Conservation (phyloP, 169 alveolate genomes). For the Eimeria sp. region DNA sequence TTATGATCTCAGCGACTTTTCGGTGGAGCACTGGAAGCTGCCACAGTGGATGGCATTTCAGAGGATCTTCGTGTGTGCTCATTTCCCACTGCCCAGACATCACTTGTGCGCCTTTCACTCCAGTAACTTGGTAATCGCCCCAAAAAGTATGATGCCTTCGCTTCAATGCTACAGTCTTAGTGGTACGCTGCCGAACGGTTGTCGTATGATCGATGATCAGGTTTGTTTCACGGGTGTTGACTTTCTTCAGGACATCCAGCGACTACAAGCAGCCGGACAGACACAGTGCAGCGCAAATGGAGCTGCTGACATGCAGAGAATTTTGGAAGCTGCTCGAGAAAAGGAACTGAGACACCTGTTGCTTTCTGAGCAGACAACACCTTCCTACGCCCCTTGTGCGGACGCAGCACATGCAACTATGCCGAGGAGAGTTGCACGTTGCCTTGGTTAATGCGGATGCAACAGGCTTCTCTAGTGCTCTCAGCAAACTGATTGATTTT, state of each 20-base stretch:
- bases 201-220: neutral
- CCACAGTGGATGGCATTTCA: conserved; percentile 15
- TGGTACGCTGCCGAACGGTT: neutral
- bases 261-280: neutral
- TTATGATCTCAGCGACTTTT: conserved; percentile 21
- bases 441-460: neutral
- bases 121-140: neutral
- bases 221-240: neutral
- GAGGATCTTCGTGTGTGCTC: conserved; percentile 41
- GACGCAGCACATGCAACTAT: neutral
- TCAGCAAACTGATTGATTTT: neutral
- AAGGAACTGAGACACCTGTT: conserved; percentile 50
- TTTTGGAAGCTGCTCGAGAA: conserved; percentile 30
- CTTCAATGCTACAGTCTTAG: neutral
- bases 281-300: neutral
- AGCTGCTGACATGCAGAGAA: conserved; percentile 20
- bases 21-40: conserved; percentile 50
- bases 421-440: neutral
- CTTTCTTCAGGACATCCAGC: conserved; percentile 34
- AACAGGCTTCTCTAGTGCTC: neutral
- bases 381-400: conserved; percentile 14
- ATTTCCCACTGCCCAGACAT: conserved; percentile 43
- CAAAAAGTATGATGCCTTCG: neutral
- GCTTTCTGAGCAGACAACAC: conserved; percentile 13
- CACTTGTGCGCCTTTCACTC: neutral